phyloP scores from a whole-genome alignment of 108 stramenopile genomes.

The Cyclotella kingstonii region DNA sequence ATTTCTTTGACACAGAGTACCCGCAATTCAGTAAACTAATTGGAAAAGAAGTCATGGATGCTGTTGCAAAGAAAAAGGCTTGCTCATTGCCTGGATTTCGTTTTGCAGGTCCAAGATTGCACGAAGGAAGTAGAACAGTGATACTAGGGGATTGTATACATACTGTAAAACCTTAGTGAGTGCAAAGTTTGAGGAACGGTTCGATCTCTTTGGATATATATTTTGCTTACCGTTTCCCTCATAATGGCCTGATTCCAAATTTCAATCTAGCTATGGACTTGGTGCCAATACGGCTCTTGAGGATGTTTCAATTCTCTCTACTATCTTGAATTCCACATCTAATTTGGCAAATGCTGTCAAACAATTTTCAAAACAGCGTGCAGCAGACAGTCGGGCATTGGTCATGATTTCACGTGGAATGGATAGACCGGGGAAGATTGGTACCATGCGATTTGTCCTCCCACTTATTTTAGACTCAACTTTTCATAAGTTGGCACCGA shows the following conservation, averaged over 20 bases:
- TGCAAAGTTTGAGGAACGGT: neutral
- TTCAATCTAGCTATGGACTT: conserved; percentile 63
- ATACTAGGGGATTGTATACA: conserved; percentile 63
- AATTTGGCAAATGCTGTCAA: conserved; percentile 7
- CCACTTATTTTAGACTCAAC: conserved; percentile 65
- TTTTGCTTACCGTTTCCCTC: neutral
- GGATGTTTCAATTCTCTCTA: conserved; percentile 63
- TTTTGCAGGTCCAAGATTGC: conserved; percentile 49
- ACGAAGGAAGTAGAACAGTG: conserved; percentile 39
- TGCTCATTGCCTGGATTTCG: conserved; percentile 52
- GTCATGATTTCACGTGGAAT: conserved; percentile 56
- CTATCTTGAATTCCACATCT: conserved; percentile 10
- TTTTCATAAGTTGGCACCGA: conserved; percentile 50
- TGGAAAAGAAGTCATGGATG: conserved; percentile 41
- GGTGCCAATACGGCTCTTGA: conserved; percentile 94
- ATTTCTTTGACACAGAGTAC: conserved; percentile 44
- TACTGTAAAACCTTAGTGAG: conserved; percentile 68
- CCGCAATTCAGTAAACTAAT: conserved; percentile 56
- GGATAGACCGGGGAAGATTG: conserved; percentile 52
- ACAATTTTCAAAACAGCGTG: conserved; percentile 45
- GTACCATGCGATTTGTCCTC: conserved; percentile 55
- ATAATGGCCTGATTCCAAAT: neutral
- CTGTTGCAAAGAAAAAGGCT: conserved; percentile 47
- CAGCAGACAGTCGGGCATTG: conserved; percentile 60
- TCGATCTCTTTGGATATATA: neutral